phyloP scores from a whole-genome alignment of 2,329 filamentous ascomycete species.

The Gnomoniopsis smithogilvyi region DNA sequence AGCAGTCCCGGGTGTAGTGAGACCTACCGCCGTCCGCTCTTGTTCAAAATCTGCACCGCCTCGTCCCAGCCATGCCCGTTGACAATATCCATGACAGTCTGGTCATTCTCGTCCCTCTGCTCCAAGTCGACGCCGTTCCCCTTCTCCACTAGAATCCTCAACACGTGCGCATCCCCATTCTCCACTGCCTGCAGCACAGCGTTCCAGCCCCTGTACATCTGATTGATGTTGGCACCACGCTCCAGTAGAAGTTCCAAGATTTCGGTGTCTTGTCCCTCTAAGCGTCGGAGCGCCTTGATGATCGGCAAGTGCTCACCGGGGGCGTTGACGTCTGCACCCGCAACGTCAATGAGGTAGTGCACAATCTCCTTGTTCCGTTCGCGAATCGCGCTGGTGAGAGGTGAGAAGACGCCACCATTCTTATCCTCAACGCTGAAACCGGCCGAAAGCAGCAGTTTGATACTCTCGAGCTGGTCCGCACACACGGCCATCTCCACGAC shows the following conservation, averaged over 20 bases:
- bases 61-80: slow-evolving; percentile 57
- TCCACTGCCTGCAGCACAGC: slow-evolving; percentile 64
- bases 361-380: slow-evolving; percentile 62
- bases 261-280: slow-evolving; percentile 52
- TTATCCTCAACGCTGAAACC: slow-evolving; percentile 69
- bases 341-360: slow-evolving; percentile 57
- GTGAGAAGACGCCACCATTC: slow-evolving; percentile 70
- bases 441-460: slow-evolving; percentile 62
- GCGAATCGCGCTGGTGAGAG: slow-evolving; percentile 64
- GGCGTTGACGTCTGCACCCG: slow-evolving; percentile 61
- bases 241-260: slow-evolving; percentile 62
- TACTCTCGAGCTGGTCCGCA: slow-evolving; percentile 63
- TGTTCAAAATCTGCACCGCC: slow-evolving; percentile 44
- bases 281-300: slow-evolving; percentile 64
- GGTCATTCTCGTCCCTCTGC: slow-evolving; percentile 24
- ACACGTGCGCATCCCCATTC: slow-evolving; percentile 54
- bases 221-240: slow-evolving; percentile 65
- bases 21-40: slow-evolving; percentile 18
- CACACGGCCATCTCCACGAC: slow-evolving; percentile 66
- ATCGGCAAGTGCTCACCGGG: slow-evolving; percentile 70
- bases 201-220: slow-evolving; percentile 64
- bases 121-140: slow-evolving; percentile 23
- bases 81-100: slow-evolving; percentile 53
- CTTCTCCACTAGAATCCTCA: slow-evolving; percentile 46
- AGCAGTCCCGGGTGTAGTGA: neutral